These are phyloP conservation scores for Marasmius tenuissimus DNA, from an alignment of 1,284 basidiomycete genomes.

Conservation along the genomic window DNA sequence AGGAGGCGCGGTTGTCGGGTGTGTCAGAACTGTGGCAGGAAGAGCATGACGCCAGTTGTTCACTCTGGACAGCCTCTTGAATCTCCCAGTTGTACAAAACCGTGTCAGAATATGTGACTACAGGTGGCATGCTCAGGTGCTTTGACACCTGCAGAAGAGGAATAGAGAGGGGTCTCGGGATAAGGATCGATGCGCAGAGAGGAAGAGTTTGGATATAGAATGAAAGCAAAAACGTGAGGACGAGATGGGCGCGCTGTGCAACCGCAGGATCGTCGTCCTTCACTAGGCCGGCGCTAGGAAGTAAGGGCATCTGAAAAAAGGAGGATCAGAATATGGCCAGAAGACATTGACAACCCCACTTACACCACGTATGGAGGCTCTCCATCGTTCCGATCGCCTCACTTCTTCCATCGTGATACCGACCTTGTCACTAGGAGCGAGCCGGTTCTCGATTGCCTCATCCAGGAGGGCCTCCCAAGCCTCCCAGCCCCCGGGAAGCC, in stretches of 20 bases:
- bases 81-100: constrained; percentile 90
- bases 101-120: constrained; percentile 91
- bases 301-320: constrained; percentile 39
- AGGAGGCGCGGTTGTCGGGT: constrained; percentile 17
- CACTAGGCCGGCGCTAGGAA: constrained; percentile 52
- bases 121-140: constrained; percentile 82
- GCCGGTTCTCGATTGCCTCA: constrained; percentile 44
- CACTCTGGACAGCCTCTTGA: constrained; percentile 28
- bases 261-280: constrained; percentile 59
- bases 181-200: constrained; percentile 47
- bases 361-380: constrained; percentile 58
- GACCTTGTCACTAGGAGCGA: constrained; percentile 57
- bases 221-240: constrained; percentile 85
- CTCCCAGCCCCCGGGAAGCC: constrained; percentile 64
- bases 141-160: constrained; percentile 77
- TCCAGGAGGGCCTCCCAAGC: constrained; percentile 70
- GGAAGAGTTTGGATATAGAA: constrained; percentile 85
- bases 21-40: not conserved
- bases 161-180: constrained; percentile 77
- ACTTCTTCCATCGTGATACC: constrained; percentile 45
- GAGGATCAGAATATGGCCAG: not conserved
- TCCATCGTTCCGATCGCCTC: constrained; percentile 57
- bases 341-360: constrained; percentile 19
- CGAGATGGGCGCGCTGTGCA: constrained; percentile 82
- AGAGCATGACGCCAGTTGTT: constrained; percentile 18